A percentile compares a stretch with the other conserved stretches of the same genome.
phyloP scores from a whole-genome alignment of 352 stramenopile species.

The Pythium aphanidermatum region DNA sequence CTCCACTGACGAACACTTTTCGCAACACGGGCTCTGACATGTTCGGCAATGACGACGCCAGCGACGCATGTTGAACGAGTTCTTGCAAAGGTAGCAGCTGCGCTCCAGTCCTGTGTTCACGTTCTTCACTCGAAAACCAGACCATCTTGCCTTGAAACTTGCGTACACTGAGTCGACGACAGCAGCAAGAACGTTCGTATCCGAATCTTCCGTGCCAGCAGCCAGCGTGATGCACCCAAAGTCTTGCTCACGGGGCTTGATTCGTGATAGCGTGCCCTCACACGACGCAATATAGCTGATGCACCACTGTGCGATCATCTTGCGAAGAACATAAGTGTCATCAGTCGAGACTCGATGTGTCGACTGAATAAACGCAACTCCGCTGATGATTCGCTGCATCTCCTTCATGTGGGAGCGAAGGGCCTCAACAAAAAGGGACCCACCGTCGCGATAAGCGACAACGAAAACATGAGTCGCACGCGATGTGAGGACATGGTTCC shows the following conservation, averaged over 20 bases:
- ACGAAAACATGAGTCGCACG: conserved; percentile 64
- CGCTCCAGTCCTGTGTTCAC: conserved; percentile 68
- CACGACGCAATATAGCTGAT: conserved; percentile 45
- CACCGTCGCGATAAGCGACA: conserved; percentile 53
- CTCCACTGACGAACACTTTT: conserved; percentile 66
- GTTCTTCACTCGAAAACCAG: conserved; percentile 68
- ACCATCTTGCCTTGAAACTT: conserved; percentile 67
- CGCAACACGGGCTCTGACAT: conserved; percentile 57
- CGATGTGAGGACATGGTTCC: conserved; percentile 60
- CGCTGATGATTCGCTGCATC: conserved; percentile 67
- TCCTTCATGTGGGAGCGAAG: conserved; percentile 50
- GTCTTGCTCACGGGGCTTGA: conserved; percentile 51
- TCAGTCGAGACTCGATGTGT: conserved; percentile 50
- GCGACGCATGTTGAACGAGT: conserved; percentile 63
- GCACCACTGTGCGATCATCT: conserved; percentile 65
- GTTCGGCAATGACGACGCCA: conserved; percentile 67
- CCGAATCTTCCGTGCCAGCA: conserved; percentile 29
- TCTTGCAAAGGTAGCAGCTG: conserved; percentile 57
- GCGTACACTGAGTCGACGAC: conserved; percentile 53
- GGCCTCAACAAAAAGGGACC: conserved; percentile 43
- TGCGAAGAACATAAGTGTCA: conserved; percentile 56
- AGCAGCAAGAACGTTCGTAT: conserved; percentile 45
- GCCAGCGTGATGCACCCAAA: conserved; percentile 53
- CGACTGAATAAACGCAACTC: conserved; percentile 58
- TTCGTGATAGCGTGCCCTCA: conserved; percentile 33